Percentiles rank a stretch among this genome's conserved stretches.
Conservation (phyloP, 352 stramenopile species). For the Phytophthora citricola region DNA sequence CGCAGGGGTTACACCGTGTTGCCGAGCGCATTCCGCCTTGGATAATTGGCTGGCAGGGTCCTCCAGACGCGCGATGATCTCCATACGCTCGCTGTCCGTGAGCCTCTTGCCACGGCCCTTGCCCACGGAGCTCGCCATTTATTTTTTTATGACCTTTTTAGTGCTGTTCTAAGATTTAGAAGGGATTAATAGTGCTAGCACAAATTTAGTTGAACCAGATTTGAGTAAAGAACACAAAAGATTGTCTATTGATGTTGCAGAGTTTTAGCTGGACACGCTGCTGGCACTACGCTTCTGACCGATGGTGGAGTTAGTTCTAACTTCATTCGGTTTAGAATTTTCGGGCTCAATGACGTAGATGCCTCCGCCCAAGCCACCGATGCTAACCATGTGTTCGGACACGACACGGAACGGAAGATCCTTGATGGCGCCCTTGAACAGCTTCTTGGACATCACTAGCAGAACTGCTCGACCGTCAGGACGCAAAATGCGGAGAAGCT, state of each 20-base stretch:
- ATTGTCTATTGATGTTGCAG: background rate
- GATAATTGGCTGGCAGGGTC: constrained; percentile 58
- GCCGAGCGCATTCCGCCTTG: constrained; percentile 59
- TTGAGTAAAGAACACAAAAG: background rate
- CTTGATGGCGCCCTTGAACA: constrained; percentile 63
- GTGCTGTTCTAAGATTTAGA: too few relatives aligned
- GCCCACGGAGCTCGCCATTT: constrained; percentile 3
- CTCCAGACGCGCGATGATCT: constrained; percentile 77
- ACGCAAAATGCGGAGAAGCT: constrained; percentile 69
- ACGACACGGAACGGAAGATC: constrained; percentile 50
- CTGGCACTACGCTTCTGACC: constrained; percentile 33
- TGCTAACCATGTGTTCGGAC: constrained; percentile 71
- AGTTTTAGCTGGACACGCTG: constrained; percentile 19
- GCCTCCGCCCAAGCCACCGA: constrained; percentile 64
- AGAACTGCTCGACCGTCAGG: constrained; percentile 65
- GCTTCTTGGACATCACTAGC: constrained; percentile 85
- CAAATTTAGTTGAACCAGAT: background rate
- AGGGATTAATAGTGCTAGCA: too few relatives aligned
- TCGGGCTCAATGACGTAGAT: constrained; percentile 67
- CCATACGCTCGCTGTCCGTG: constrained; percentile 77
- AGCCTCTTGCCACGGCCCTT: constrained; percentile 56
- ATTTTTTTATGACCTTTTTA: background rate
- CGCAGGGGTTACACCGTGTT: constrained; percentile 73
- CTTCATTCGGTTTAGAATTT: constrained; percentile 18
- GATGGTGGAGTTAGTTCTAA: constrained; percentile 19